Evolutionary conservation across 1,284 basidiomycete genomes (phyloP), one percentile per base, ranked within the genome.

Genomic region (Takashimella tepidaria): DNA sequence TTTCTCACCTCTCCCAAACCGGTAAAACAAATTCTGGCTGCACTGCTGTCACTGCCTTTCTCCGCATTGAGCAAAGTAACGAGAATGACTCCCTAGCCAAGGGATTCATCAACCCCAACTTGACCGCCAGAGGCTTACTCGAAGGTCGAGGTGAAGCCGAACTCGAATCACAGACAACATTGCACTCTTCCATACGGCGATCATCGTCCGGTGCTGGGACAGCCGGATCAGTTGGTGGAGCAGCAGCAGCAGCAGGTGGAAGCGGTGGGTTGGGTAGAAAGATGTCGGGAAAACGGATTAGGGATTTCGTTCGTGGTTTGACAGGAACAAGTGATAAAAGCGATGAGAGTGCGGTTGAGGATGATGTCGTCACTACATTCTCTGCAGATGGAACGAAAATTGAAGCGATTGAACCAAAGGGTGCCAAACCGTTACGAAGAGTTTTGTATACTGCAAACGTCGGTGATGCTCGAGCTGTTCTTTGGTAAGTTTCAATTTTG

Each of bases 361-460:
- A 66, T 43, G 61, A 61, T 52, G 57, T 56, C 43, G 42, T 53
- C 49, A 57, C 68, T 37, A 49, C 54, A n/a, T 37, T 37, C 10
- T 57, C 66, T 43, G 56, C 61, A 20, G 67, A 72, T 50, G 65
- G 67, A 21, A 56, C 62, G 12, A 62, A 61, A 45, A 61, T 74
- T 26, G 73, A 77, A 27, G 65, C 70, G n/a, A 69, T 76, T 42
- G 70, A 73, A 25, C 68, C 73, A 1, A 59, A 60, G 49, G 57
- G 55, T 27, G 60, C 65, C 13, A 59, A 59, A 20, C 62, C 61
- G 0, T 41, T 81, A 19, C 82, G 85, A 55, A 83, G 91, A 37
- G 90, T 97, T 19, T 77, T 99, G 44, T 98, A 98, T 71, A 89
- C 87, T 47, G 96, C 96, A 41, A 99, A 99, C 69, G 96, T 92